Evolutionary conservation across 2,329 filamentous ascomycete genomes (phyloP), one percentile per base, ranked within the genome.

Genomic region (Paecilomyces fulvus): DNA sequence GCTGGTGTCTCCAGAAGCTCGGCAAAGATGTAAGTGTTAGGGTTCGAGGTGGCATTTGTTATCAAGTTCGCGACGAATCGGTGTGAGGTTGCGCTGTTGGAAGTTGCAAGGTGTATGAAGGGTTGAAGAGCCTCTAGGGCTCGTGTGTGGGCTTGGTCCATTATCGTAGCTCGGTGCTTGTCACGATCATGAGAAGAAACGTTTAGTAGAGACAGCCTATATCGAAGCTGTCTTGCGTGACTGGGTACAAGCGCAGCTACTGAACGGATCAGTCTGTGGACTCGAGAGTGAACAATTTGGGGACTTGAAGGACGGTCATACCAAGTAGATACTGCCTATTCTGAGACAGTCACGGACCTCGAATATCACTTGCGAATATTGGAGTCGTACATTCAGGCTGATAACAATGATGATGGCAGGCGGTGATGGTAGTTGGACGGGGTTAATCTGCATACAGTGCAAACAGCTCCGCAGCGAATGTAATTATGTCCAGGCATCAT

Each of bases 11-110:
- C 82, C 37, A 99, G 85, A n/a, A 99, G 86, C 76, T 97, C 92
- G 63, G 89, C 84, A 77, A 99, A 99, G 75, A 97, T 82, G 73
- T 87, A 99, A 62, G 92, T 95, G 73, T 91, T 89, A 28, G 89
- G 85, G 56, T 86, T 86, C n/a, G 90, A 91, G 53, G 91, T 97
- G 59, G 92, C 94, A 74, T 91, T 89, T 49, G 81, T 84, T 70
- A 97, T 83, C 55, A 97, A 83, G 70, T 96, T 91, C 67, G 89
- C 87, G 48, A 92, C 88, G 57, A 91, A 90, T 64, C 89, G 87
- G 46, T 90, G 87, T 10, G 91, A 90, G 6, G 84, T 67, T 17
- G 70, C 68, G 52, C 70, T 89, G 60, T 90, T 90, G 10, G 90
- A 89, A 70, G 92, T 94, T 67, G 88, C 88, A 61, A 96, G 88